Evolutionary conservation across 495 filamentous ascomycete genomes (phyloP).

Genomic region (Hyphodiscus hymeniophilus): DNA sequence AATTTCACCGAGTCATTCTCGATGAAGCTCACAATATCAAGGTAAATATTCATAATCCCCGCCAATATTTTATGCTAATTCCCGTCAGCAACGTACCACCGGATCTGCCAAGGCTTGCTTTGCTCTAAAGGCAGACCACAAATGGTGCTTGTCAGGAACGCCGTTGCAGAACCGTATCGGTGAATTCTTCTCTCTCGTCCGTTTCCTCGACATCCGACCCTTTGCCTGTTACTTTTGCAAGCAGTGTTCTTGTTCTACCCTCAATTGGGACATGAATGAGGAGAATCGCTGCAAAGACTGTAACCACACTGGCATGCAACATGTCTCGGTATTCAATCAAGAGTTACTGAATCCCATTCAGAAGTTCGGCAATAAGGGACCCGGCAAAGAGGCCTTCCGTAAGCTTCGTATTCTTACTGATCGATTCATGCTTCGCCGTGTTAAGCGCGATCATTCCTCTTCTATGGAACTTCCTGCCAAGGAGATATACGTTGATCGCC

Average conservation of each 20-base stretch:
- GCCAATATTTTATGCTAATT: too few species aligned
- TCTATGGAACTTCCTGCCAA: conserved; percentile 95
- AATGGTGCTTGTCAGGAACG: conserved; percentile 92
- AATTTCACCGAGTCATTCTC: conserved; percentile 86
- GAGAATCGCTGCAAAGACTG: conserved; percentile 61
- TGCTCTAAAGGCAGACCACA: conserved; percentile 74
- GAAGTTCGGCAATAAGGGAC: conserved; percentile 39
- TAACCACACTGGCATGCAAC: conserved; percentile 61
- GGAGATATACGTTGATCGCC: conserved; percentile 81
- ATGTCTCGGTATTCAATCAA: conserved; percentile 93
- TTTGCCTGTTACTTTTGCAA: conserved; percentile 94
- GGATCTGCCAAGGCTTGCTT: conserved; percentile 92
- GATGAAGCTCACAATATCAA: conserved; percentile 98
- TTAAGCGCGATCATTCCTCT: conserved; percentile 85
- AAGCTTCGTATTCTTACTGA: conserved; percentile 83
- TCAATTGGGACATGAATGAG: conserved; percentile 75
- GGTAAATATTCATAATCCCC: too few species aligned
- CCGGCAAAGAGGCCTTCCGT: conserved; percentile 56
- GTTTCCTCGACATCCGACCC: conserved; percentile 78
- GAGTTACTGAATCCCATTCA: conserved; percentile 81
- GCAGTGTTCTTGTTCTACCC: conserved; percentile 62
- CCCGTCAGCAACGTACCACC: conserved; percentile 54
- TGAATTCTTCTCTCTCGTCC: conserved; percentile 90
- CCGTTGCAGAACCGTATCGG: conserved; percentile 95
- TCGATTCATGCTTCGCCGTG: conserved; percentile 86